Evolutionary conservation across 495 filamentous ascomycete species (phyloP).

Genomic region (Chaetomium fimeti): DNA sequence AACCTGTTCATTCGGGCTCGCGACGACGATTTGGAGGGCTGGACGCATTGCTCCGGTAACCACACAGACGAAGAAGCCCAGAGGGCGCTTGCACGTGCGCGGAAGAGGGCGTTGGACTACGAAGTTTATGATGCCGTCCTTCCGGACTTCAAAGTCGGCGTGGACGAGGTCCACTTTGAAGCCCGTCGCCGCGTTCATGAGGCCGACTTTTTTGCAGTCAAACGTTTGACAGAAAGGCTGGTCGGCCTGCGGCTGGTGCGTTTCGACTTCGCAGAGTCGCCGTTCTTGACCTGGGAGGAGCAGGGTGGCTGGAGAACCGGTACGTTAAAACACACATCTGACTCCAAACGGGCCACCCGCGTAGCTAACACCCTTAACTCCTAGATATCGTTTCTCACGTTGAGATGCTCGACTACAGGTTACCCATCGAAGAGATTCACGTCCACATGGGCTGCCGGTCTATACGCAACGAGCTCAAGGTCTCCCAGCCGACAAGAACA

Average conservation of each 20-base stretch:
- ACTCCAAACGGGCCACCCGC: too few species aligned
- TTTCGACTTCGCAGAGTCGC: not conserved
- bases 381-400: not conserved
- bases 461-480: not conserved
- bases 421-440: not conserved
- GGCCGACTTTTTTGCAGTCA: too few species aligned
- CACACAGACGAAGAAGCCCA: not conserved
- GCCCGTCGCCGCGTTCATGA: too few species aligned
- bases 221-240: not conserved
- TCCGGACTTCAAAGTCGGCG: too few species aligned
- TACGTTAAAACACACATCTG: not conserved
- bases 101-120: too few species aligned
- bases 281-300: not conserved
- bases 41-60: not conserved
- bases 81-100: not conserved
- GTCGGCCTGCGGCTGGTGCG: not conserved
- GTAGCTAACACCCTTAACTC: not conserved
- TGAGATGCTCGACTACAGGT: too few species aligned
- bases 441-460: not conserved
- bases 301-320: not conserved
- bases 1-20: not conserved
- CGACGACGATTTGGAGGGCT: not conserved
- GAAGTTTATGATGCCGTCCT: too few species aligned
- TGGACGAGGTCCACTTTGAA: not conserved
- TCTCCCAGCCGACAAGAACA: not conserved